Percentiles rank a stretch among this genome's conserved stretches.
These are phyloP conservation scores for Puccinia polysora DNA, from an alignment of 1,284 basidiomycete species.

Conservation along the genomic window DNA sequence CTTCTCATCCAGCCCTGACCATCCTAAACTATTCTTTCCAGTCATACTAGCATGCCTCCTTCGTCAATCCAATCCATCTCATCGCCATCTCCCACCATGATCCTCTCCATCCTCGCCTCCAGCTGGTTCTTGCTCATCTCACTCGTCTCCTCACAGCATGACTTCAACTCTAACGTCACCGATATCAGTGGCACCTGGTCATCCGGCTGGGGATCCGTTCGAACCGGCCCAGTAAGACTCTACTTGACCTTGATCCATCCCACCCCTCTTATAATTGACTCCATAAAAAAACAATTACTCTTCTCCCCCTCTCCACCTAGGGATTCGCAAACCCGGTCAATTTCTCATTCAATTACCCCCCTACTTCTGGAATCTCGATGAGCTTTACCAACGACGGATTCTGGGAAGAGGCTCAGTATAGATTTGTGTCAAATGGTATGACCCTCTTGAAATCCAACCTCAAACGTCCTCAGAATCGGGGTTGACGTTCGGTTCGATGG, in stretches of 20 bases:
- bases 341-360: constrained; percentile 50
- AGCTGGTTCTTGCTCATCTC: neutral
- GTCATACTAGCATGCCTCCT: too few relatives aligned
- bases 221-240: constrained; percentile 48
- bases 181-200: constrained; percentile 50
- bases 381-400: constrained; percentile 52
- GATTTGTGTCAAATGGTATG: constrained; percentile 49
- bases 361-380: constrained; percentile 50
- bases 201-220: constrained; percentile 48
- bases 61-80: neutral
- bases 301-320: constrained; percentile 21
- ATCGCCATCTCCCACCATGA: neutral
- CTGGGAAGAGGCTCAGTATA: constrained; percentile 52
- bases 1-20: too few relatives aligned
- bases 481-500: too few relatives aligned
- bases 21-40: too few relatives aligned
- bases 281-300: neutral
- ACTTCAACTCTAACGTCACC: constrained; percentile 37
- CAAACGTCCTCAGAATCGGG: too few relatives aligned
- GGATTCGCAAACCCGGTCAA: constrained; percentile 51
- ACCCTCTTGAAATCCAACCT: neutral
- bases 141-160: constrained; percentile 35
- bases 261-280: neutral
- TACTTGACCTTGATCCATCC: neutral
- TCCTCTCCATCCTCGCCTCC: neutral